Percentiles rank a stretch among this genome's conserved stretches.
Conservation (phyloP, 2,329 filamentous ascomycete genomes). For the Claviceps sp. region DNA sequence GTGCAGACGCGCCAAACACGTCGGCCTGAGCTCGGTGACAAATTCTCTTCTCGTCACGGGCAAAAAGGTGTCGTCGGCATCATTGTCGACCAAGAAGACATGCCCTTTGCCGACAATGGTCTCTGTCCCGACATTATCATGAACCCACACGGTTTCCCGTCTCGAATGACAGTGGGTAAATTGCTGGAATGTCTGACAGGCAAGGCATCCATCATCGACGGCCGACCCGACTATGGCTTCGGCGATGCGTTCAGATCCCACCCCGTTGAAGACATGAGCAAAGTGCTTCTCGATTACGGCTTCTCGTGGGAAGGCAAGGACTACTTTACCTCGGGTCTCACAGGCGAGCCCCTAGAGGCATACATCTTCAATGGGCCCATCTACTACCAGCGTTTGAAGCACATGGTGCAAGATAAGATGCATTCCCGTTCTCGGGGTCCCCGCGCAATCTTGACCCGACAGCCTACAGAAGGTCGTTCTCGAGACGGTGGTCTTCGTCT, state of each 20-base stretch:
- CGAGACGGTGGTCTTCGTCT: constrained; percentile 82
- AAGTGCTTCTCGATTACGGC: constrained; percentile 70
- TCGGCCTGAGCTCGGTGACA: constrained; percentile 89
- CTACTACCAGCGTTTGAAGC: constrained; percentile 98
- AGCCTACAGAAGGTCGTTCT: constrained; percentile 91
- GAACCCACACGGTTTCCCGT: constrained; percentile 99
- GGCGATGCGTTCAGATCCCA: constrained; percentile 70
- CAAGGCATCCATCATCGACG: constrained; percentile 79
- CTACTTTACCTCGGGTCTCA: constrained; percentile 89
- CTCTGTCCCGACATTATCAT: constrained; percentile 98
- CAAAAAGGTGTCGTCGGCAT: constrained; percentile 97
- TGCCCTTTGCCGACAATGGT: constrained; percentile 87
- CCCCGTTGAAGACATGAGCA: constrained; percentile 78
- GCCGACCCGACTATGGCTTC: constrained; percentile 74
- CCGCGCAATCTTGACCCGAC: constrained; percentile 79
- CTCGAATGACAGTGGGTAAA: constrained; percentile 98
- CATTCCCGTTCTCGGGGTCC: constrained; percentile 87
- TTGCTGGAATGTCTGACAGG: constrained; percentile 90
- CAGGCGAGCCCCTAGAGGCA: constrained; percentile 81
- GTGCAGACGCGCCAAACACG: constrained; percentile 93
- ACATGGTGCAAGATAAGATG: constrained; percentile 99
- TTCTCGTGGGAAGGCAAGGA: constrained; percentile 98
- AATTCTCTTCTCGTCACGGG: constrained; percentile 95
- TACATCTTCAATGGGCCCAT: constrained; percentile 99
- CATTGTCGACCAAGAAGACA: constrained; percentile 90